These are phyloP conservation scores for Phytophthora cryptogea DNA, from an alignment of 352 stramenopile species.

Conservation along the genomic window DNA sequence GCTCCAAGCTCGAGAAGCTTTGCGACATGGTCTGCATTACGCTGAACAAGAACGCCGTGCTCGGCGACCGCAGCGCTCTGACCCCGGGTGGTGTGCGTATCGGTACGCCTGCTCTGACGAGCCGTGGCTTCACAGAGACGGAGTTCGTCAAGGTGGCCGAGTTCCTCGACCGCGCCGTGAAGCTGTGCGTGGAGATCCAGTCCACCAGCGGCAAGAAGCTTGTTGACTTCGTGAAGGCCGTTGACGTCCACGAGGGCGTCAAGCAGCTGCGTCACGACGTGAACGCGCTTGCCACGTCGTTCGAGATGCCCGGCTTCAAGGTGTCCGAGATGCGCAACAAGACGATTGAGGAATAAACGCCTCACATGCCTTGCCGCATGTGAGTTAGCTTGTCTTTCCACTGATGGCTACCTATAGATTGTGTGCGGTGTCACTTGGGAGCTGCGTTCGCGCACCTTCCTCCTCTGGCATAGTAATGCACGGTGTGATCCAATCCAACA, in stretches of 20 bases:
- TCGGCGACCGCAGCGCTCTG: slow-evolving; percentile 95
- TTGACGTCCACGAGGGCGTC: slow-evolving; percentile 85
- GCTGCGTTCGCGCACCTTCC: slow-evolving; percentile 38
- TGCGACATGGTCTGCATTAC: slow-evolving; percentile 98
- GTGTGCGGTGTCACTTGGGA: slow-evolving; percentile 32
- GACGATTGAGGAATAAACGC: slow-evolving; percentile 63
- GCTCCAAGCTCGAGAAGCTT: slow-evolving; percentile 99
- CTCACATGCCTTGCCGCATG: slow-evolving; percentile 9
- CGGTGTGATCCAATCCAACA: slow-evolving; percentile 30
- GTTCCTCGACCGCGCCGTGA: slow-evolving; percentile 95
- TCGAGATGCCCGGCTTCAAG: slow-evolving; percentile 97
- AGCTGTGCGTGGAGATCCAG: slow-evolving; percentile 95
- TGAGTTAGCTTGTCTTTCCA: slow-evolving; percentile 25
- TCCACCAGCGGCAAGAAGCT: slow-evolving; percentile 91
- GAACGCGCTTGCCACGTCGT: slow-evolving; percentile 93
- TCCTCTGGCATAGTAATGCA: slow-evolving; percentile 28
- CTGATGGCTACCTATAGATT: slow-evolving; percentile 37
- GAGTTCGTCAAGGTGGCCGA: slow-evolving; percentile 96
- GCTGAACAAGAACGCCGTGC: slow-evolving; percentile 99
- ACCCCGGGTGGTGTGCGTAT: slow-evolving; percentile 96
- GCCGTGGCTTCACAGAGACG: slow-evolving; percentile 95
- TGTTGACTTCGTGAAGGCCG: slow-evolving; percentile 92
- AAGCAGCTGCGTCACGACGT: slow-evolving; percentile 91
- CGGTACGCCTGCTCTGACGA: slow-evolving; percentile 96
- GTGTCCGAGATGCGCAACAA: slow-evolving; percentile 90